Evolutionary conservation across 805 yeast species (phyloP).

Genomic region (Zygotorulaspora danielsina): DNA sequence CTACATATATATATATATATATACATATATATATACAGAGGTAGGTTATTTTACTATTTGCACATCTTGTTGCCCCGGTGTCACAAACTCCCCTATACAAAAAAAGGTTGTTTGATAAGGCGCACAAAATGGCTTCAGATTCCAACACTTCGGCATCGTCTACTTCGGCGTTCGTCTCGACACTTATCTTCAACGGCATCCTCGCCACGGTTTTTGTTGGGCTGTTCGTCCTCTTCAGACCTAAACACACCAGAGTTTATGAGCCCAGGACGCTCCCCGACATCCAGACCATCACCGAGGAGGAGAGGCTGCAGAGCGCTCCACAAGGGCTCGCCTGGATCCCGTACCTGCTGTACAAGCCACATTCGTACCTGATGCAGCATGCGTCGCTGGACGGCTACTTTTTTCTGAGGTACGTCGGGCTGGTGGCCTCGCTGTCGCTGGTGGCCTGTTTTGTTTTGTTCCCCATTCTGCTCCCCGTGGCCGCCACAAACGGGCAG

Average conservation of each 20-base stretch:
- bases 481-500: conserved; percentile 67
- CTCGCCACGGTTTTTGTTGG: conserved; percentile 52
- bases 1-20: no score
- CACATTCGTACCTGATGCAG: conserved; percentile 61
- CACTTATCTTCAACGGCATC: conserved; percentile 65
- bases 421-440: conserved; percentile 50
- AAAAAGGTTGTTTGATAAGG: neutral
- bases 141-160: conserved; percentile 50
- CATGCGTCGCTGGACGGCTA: conserved; percentile 74
- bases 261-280: conserved; percentile 64
- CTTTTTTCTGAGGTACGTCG: conserved; percentile 62
- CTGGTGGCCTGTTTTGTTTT: conserved; percentile 49
- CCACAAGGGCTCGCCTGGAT: conserved; percentile 64
- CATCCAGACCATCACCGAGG: conserved; percentile 36
- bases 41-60: no score
- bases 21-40: no score
- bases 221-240: conserved; percentile 60
- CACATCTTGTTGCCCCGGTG: no score
- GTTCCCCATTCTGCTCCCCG: conserved; percentile 69
- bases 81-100: neutral
- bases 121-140: no score
- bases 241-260: conserved; percentile 65
- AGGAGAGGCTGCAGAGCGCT: conserved; percentile 59
- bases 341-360: conserved; percentile 45
- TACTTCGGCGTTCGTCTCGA: conserved; percentile 70